Conservation (phyloP, 768 basidiomycete genomes). For the Lactarius sp. region DNA sequence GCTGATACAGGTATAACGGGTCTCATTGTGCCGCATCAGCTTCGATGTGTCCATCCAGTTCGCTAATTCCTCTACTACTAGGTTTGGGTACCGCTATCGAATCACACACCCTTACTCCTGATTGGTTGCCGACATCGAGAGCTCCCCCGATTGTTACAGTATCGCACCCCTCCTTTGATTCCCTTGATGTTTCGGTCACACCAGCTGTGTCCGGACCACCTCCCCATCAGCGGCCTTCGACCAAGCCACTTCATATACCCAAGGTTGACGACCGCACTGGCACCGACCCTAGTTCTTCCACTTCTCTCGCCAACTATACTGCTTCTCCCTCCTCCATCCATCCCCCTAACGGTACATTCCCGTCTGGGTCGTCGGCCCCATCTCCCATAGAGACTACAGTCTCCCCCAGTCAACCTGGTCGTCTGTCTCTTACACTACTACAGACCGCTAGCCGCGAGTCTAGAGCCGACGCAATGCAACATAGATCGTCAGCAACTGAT, state of each 20-base stretch:
- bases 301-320: neutral
- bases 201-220: neutral
- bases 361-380: conserved; percentile 1
- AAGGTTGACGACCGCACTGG: conserved; percentile 4
- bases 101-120: conserved; percentile 17
- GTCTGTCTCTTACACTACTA: conserved; percentile 5
- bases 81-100: conserved; percentile 1
- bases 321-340: conserved; percentile 6
- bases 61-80: conserved; percentile 2
- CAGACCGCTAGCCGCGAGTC: conserved; percentile 53
- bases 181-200: neutral
- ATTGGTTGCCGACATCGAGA: conserved; percentile 14
- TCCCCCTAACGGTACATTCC: neutral
- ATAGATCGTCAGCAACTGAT: conserved; percentile 64
- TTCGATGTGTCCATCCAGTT: conserved; percentile 5
- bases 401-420: conserved; percentile 1
- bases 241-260: conserved; percentile 14
- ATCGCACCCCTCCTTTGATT: neutral
- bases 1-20: conserved; percentile 34
- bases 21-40: neutral
- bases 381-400: conserved; percentile 6
- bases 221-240: conserved; percentile 3
- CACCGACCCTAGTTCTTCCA: neutral
- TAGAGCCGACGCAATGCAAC: conserved; percentile 65
- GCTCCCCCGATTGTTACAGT: conserved; percentile 12